These are phyloP conservation scores for Lunasporangiospora selenospora DNA, from an alignment of 192 early-diverging fungal genomes.

Conservation along the genomic window DNA sequence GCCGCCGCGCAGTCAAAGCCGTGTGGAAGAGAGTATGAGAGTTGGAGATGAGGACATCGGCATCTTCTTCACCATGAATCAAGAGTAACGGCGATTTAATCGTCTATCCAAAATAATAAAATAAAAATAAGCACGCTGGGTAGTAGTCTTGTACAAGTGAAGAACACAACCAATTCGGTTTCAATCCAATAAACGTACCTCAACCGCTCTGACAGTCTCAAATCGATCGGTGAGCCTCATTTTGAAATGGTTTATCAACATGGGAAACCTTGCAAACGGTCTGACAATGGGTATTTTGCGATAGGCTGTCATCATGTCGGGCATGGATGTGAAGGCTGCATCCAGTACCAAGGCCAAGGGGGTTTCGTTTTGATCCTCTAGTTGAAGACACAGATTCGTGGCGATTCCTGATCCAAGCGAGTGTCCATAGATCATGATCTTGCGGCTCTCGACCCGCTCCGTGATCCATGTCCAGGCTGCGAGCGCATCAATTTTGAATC, in stretches of 20 bases:
- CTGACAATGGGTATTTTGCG: conserved; percentile 45
- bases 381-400: conserved; percentile 30
- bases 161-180: not conserved
- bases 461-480: conserved; percentile 42
- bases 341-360: conserved; percentile 39
- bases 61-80: conserved; percentile 45
- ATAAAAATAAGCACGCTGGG: not conserved
- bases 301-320: conserved; percentile 47
- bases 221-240: conserved; percentile 37
- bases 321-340: conserved; percentile 46
- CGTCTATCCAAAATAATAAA: conserved; percentile 1
- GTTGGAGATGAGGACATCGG: conserved; percentile 41
- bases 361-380: conserved; percentile 24
- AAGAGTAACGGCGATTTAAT: conserved; percentile 36
- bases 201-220: conserved; percentile 34
- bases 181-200: conserved; percentile 6
- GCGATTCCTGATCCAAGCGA: conserved; percentile 47
- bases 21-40: conserved; percentile 42
- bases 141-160: not conserved
- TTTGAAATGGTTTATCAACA: conserved; percentile 40
- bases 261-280: conserved; percentile 38
- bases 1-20: conserved; percentile 19
- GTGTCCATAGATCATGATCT: conserved; percentile 46
- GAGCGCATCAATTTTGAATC: conserved; percentile 34
- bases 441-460: conserved; percentile 20